Percentiles rank a stretch among this genome's conserved stretches.
Conservation (phyloP, 2,329 filamentous ascomycete species). For the Ophiosphaerella korrae region DNA sequence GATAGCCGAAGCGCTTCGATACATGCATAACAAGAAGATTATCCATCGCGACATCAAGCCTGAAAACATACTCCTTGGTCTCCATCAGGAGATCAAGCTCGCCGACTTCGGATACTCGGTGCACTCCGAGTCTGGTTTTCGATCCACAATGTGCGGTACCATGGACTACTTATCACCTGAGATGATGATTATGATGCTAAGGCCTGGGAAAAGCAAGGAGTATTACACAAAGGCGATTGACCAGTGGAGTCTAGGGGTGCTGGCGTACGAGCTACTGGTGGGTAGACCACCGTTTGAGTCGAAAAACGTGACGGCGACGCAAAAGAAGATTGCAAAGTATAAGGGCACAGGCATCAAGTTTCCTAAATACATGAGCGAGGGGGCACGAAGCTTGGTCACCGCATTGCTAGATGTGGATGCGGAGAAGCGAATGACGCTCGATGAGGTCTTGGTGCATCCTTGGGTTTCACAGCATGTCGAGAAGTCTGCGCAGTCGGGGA, state of each 20-base stretch:
- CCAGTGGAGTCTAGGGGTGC: constrained; percentile 88
- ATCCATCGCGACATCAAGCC: constrained; percentile 93
- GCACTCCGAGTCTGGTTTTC: constrained; percentile 85
- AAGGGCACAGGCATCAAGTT: constrained; percentile 83
- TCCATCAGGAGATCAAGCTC: constrained; percentile 95
- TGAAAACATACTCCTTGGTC: constrained; percentile 92
- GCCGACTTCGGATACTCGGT: constrained; percentile 97
- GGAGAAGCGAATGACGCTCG: constrained; percentile 82
- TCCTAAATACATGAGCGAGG: constrained; percentile 81
- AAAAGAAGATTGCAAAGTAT: constrained; percentile 71
- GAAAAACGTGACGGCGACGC: constrained; percentile 79
- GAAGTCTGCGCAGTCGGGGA: constrained; percentile 1
- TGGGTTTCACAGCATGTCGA: constrained; percentile 76
- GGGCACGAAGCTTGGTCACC: constrained; percentile 79
- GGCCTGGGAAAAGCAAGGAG: constrained; percentile 68
- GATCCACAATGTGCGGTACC: constrained; percentile 91
- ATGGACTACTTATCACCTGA: constrained; percentile 93
- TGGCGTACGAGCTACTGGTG: constrained; percentile 91
- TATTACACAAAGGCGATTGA: constrained; percentile 92
- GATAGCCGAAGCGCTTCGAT: constrained; percentile 81
- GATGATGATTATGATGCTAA: constrained; percentile 66
- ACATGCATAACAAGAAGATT: constrained; percentile 90
- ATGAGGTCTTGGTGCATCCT: constrained; percentile 82
- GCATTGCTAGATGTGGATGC: constrained; percentile 65
- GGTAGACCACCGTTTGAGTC: constrained; percentile 95